Evolutionary conservation across 371 early-diverging fungal species (phyloP), one percentile per base, ranked within the genome.

Genomic region (Saksenaea vasiformis): DNA sequence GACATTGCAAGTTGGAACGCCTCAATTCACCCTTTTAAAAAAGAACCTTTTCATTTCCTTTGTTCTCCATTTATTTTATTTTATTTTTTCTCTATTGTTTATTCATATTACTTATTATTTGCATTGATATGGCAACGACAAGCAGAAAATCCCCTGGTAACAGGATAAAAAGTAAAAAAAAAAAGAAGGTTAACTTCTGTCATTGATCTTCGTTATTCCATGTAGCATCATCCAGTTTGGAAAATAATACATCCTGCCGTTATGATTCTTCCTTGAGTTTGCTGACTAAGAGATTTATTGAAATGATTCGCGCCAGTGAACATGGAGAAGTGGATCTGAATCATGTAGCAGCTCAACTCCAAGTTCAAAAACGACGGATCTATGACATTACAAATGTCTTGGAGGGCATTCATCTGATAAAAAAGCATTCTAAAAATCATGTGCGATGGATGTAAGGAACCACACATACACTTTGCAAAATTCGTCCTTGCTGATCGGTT

Each of bases 361-460:
- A 77, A 0, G 89, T 89, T 15, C 83, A 83, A 58, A 91, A 91
- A 73, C 77, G 91, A 65, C 72, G 91, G 44, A 85, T 91, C 53
- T 91, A 91, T 64, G 91, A 91, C 64, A 90, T 91, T 56, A 90
- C 90, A 47, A 89, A 90, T 66, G 89, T 90, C 15, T 69, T 91
- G 61, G 90, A 91, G 68, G 90, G 90, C 19, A 74, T 91, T 53
- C 79, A 82, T 13, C 72, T 85, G 57, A 76, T 91, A 38, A 82
- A 83, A 54, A 91, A 90, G 71, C 79, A 80, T 72, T 76, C 84
- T 41, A 83, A 84, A 61, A 91, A 89, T 71, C 86, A 82, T 71
- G 87, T 88, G 55, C 77, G 83, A 59, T 90, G 89, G 87, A 87
- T 76, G 86, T 85, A 76, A 72, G 82, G 51, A 22, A 31, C 28